Conservation (phyloP, 73 alveolate genomes). For the Paramecium octaurelia region DNA sequence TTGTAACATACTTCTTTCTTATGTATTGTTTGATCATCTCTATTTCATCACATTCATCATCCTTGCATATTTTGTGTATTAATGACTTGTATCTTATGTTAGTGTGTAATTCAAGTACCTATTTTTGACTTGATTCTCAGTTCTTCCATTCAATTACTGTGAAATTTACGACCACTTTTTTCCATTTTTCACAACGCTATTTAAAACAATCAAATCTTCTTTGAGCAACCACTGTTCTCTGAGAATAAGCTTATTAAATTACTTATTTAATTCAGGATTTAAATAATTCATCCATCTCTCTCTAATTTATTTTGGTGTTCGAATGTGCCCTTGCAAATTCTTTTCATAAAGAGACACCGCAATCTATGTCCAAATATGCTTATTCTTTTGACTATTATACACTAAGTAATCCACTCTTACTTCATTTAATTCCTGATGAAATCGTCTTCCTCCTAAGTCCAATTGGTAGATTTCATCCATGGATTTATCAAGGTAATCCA, state of each 20-base stretch:
- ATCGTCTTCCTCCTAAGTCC: slow-evolving; percentile 33
- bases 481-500: slow-evolving; percentile 43
- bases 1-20: background rate
- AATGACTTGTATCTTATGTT: slow-evolving; percentile 39
- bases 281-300: slow-evolving; percentile 51
- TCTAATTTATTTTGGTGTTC: slow-evolving; percentile 48
- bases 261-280: slow-evolving; percentile 38
- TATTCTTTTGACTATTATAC: background rate
- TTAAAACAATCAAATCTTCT: slow-evolving; percentile 17
- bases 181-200: slow-evolving; percentile 38
- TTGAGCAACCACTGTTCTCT: slow-evolving; percentile 26
- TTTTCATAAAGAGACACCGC: slow-evolving; percentile 26
- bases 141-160: slow-evolving; percentile 28
- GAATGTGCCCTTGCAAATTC: background rate
- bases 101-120: background rate
- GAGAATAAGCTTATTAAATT: background rate
- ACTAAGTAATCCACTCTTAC: background rate
- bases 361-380: slow-evolving; percentile 37
- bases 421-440: slow-evolving; percentile 18
- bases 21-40: slow-evolving; percentile 32
- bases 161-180: slow-evolving; percentile 58
- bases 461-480: slow-evolving; percentile 6
- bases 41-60: slow-evolving; percentile 43
- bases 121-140: slow-evolving; percentile 61
- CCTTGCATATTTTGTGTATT: slow-evolving; percentile 48